phyloP scores from a whole-genome alignment of 2,329 filamentous ascomycete genomes.

The Pestalotiopsis sp. region DNA sequence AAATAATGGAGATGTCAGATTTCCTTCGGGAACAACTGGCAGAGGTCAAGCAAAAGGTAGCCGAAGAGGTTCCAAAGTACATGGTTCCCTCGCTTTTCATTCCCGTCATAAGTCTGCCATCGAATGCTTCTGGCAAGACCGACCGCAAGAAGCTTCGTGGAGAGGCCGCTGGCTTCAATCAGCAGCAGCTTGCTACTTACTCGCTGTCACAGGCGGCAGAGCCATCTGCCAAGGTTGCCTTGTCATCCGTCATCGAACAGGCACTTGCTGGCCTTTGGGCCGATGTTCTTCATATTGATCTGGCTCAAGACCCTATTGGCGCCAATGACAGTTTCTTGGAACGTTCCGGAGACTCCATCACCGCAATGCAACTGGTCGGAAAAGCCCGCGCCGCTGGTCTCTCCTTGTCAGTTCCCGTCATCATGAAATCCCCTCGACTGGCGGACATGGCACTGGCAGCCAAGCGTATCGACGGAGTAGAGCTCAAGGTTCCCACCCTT shows the following conservation, averaged over 20 bases:
- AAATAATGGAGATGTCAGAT: constrained; percentile 1
- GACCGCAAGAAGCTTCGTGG: not conserved
- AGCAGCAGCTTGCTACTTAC: constrained; percentile 1
- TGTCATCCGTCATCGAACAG: not conserved
- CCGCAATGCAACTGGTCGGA: constrained; percentile 3
- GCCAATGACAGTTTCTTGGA: constrained; percentile 4
- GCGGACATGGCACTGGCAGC: constrained; percentile 9
- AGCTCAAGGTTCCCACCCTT: constrained; percentile 1
- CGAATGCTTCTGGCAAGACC: not conserved
- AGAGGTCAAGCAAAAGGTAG: not conserved
- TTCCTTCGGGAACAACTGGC: not conserved
- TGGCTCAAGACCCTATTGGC: constrained; percentile 1
- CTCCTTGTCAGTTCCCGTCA: constrained; percentile 9
- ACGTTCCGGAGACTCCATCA: not conserved
- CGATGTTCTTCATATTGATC: not conserved
- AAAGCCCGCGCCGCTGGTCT: not conserved
- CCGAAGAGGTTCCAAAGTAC: not conserved
- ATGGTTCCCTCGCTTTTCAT: constrained; percentile 5
- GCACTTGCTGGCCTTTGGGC: not conserved
- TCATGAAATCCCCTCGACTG: constrained; percentile 3
- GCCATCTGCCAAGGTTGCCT: not conserved
- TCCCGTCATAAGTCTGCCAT: not conserved
- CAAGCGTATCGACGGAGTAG: constrained; percentile 5
- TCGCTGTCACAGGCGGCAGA: not conserved
- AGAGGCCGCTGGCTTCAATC: not conserved